Evolutionary conservation across 805 yeast species (phyloP).

Genomic region (Yamadazyma philogaea): DNA sequence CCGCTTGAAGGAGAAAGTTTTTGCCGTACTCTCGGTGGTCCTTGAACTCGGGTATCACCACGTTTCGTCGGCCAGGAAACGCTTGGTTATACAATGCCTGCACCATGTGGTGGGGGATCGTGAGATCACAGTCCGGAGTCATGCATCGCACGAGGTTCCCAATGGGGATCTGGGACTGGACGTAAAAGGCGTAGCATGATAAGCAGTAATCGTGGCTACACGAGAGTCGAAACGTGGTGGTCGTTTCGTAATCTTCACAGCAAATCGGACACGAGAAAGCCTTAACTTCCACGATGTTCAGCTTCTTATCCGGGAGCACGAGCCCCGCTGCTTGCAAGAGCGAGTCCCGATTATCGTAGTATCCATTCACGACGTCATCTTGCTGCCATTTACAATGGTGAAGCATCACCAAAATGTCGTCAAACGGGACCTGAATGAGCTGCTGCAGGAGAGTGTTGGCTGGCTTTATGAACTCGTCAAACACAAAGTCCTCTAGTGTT

Average conservation of each 20-base stretch:
- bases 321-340: slow-evolving; percentile 31
- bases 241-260: slow-evolving; percentile 49
- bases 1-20: slow-evolving; percentile 37
- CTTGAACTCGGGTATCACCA: not conserved
- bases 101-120: slow-evolving; percentile 43
- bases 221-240: slow-evolving; percentile 45
- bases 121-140: slow-evolving; percentile 48
- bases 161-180: slow-evolving; percentile 40
- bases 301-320: slow-evolving; percentile 3
- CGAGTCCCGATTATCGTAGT: slow-evolving; percentile 27
- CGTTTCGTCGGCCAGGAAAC: not conserved
- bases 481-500: slow-evolving; percentile 5
- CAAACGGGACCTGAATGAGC: slow-evolving; percentile 10
- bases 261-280: slow-evolving; percentile 61
- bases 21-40: slow-evolving; percentile 8
- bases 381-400: slow-evolving; percentile 39
- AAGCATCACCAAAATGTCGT: slow-evolving; percentile 33
- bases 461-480: slow-evolving; percentile 2
- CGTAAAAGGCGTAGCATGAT: slow-evolving; percentile 63
- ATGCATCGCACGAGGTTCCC: slow-evolving; percentile 64
- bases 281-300: not conserved
- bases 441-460: slow-evolving; percentile 3
- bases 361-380: slow-evolving; percentile 37
- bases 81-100: slow-evolving; percentile 10
- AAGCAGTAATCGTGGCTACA: slow-evolving; percentile 75